Base-by-base conservation (phyloP, 805 yeast species). In the Trichomonascus vanleenenianus region DNA sequence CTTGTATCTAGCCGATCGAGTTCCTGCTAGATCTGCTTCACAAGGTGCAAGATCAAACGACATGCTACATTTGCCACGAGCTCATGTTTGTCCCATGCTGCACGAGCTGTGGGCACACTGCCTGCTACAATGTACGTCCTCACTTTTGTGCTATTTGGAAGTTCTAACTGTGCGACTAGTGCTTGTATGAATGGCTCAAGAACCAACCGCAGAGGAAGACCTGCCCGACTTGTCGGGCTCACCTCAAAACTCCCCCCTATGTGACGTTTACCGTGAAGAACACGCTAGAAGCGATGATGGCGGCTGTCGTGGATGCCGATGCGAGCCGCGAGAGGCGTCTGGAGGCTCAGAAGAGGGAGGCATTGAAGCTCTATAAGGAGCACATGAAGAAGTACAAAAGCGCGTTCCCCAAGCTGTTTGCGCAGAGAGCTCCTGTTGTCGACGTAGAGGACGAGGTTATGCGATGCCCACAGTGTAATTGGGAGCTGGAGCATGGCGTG, bases 401-500 rank as follows among this genome's bases (percentile, higher is more conserved):
- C 2, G 59, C 74, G 47, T 76, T 76, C 56, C 70, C 71, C 1
- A 68, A 67, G 25, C 52, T 67, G n/a, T 76, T 78, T 59, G 54
- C 60, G 30, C 19, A 42, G 69, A 5, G 36, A 22, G 61, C 66
- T 14, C 72, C 79, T 0, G 55, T 73, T 11, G 64, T 71, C 7
- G 86, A 80, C 52, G 59, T 57, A 11, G 76, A 77, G 16, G 88
- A 82, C 54, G 83, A 81, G 3, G 83, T 82, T 3, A 75, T 79
- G 3, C 61, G 87, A 43, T 82, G 89, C 57, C 74, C 79, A 1
- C 64, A 69, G 34, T 82, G 89, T 57, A 80, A 75, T 53, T 81
- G 85, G 85, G 88, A 82, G 55, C 77, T 81, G 1, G 75, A 75
- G 46, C 84, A 81, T 1, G 59, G 69, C 1, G 65, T 57, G 30